These are phyloP conservation scores for Aristolochia contorta DNA, from an alignment of 164 flowering plant genomes.

Conservation along the genomic window DNA sequence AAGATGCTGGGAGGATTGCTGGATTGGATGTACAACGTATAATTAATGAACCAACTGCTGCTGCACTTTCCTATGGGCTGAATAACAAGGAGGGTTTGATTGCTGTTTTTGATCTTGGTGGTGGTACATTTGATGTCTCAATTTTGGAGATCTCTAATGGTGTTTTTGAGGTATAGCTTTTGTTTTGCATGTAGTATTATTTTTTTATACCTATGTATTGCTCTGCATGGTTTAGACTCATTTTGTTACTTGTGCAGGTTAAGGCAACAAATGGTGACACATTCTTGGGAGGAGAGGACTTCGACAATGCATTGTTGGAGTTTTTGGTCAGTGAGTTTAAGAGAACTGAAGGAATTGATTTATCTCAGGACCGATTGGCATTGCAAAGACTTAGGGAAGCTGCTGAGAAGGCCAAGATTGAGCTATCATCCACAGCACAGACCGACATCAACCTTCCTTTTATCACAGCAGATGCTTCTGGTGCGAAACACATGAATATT, in stretches of 20 bases:
- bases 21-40: slow-evolving; percentile 63
- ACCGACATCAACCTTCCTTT: slow-evolving; percentile 67
- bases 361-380: slow-evolving; percentile 53
- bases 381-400: slow-evolving; percentile 69
- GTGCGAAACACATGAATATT: slow-evolving; percentile 64
- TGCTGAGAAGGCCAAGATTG: slow-evolving; percentile 71
- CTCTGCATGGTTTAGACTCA: not conserved
- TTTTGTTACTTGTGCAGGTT: slow-evolving; percentile 26
- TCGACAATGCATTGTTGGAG: slow-evolving; percentile 54
- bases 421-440: slow-evolving; percentile 59
- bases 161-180: slow-evolving; percentile 47
- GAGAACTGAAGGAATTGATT: slow-evolving; percentile 50
- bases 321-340: slow-evolving; percentile 52
- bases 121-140: slow-evolving; percentile 76
- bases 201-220: not conserved
- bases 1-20: slow-evolving; percentile 70
- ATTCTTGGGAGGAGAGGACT: slow-evolving; percentile 73
- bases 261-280: slow-evolving; percentile 81
- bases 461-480: slow-evolving; percentile 64
- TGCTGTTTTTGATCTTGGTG: slow-evolving; percentile 73
- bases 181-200: not conserved
- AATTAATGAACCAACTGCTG: slow-evolving; percentile 76
- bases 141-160: slow-evolving; percentile 63
- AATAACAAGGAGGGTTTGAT: slow-evolving; percentile 60
- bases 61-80: slow-evolving; percentile 67